phyloP scores from a whole-genome alignment of 495 filamentous ascomycete species.

The Chaetomidium leptoderma region DNA sequence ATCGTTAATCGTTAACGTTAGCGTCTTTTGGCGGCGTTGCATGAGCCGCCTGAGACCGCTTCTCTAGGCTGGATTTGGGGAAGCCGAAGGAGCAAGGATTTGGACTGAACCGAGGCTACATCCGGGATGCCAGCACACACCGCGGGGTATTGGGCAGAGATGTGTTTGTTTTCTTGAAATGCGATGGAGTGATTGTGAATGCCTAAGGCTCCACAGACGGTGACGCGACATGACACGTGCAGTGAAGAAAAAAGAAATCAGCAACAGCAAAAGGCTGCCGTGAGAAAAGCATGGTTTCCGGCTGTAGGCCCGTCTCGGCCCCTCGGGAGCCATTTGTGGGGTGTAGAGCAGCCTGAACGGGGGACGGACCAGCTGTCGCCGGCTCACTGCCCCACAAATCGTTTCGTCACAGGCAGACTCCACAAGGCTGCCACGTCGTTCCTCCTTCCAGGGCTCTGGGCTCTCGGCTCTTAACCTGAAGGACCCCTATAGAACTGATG shows the following conservation, averaged over 20 bases:
- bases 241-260: not conserved
- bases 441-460: no score
- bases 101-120: not conserved
- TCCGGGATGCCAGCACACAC: not conserved
- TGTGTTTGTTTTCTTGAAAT: no score
- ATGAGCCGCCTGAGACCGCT: no score
- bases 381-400: not conserved
- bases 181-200: not conserved
- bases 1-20: not conserved
- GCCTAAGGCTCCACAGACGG: not conserved
- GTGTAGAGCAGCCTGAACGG: not conserved
- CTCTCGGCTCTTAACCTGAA: not conserved
- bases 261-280: not conserved
- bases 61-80: not conserved
- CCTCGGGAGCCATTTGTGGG: not conserved
- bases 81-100: not conserved
- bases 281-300: not conserved
- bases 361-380: conserved; percentile 1
- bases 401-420: not conserved
- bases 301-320: no score
- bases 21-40: not conserved
- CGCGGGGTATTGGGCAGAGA: no score
- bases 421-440: conserved; percentile 9
- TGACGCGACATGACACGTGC: no score
- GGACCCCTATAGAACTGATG: no score